These are phyloP conservation scores for Annulohypoxylon nitens DNA, from an alignment of 495 filamentous ascomycete species.

Conservation along the genomic window DNA sequence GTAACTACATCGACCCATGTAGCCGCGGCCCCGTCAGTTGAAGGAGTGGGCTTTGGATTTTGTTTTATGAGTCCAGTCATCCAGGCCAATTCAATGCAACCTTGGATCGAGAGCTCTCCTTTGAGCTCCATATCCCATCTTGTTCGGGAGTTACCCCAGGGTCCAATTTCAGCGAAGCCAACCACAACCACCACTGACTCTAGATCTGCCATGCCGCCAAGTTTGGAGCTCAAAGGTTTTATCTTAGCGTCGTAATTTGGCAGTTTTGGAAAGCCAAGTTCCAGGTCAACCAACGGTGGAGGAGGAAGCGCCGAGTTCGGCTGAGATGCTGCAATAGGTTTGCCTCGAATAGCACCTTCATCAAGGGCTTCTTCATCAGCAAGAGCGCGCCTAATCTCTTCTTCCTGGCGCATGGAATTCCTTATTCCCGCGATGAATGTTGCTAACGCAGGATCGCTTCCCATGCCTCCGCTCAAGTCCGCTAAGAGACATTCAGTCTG, in stretches of 20 bases:
- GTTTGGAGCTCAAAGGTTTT: constrained; percentile 82
- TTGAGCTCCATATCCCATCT: constrained; percentile 94
- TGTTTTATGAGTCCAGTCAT: constrained; percentile 94
- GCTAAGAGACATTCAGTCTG: constrained; percentile 96
- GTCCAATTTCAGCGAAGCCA: constrained; percentile 91
- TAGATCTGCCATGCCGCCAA: constrained; percentile 97
- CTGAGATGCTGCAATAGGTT: constrained; percentile 84
- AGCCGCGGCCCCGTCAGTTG: constrained; percentile 80
- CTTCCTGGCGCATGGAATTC: constrained; percentile 89
- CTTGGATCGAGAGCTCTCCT: constrained; percentile 88
- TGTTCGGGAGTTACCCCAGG: constrained; percentile 91
- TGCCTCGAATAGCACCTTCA: constrained; percentile 93
- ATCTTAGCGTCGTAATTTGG: constrained; percentile 90
- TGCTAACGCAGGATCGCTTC: constrained; percentile 95
- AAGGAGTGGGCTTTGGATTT: constrained; percentile 77
- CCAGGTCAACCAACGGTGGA: constrained; percentile 93
- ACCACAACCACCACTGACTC: constrained; percentile 97
- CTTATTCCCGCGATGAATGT: constrained; percentile 87
- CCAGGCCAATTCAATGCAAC: constrained; percentile 94
- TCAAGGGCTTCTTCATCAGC: constrained; percentile 96
- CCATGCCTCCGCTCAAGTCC: constrained; percentile 94
- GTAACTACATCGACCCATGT: constrained; percentile 89
- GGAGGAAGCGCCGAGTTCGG: constrained; percentile 77
- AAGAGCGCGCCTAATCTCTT: constrained; percentile 89
- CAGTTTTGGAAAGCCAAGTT: constrained; percentile 87